These are phyloP conservation scores for Didymella pomorum DNA, from an alignment of 2,329 filamentous ascomycete species.

Conservation along the genomic window DNA sequence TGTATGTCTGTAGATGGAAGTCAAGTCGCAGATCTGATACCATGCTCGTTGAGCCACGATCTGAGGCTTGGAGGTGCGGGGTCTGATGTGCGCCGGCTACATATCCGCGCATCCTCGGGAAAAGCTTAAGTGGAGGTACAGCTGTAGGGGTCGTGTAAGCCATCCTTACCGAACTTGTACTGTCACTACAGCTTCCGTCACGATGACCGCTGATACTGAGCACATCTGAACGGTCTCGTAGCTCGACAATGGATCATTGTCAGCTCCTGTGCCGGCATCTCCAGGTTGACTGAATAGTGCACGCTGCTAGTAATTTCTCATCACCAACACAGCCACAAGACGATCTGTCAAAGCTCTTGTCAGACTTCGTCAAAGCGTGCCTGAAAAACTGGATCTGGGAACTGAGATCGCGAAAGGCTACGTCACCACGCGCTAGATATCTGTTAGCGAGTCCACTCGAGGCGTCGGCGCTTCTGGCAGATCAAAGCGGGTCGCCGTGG, in stretches of 20 bases:
- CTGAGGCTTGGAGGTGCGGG: constrained; percentile 10
- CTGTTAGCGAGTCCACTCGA: constrained; percentile 14
- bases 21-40: not conserved
- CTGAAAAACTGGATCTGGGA: constrained; percentile 15
- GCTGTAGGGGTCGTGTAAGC: not conserved
- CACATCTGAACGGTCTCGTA: too few relatives aligned
- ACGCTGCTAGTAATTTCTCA: not conserved
- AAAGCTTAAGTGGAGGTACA: constrained; percentile 17
- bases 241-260: not conserved
- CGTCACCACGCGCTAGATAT: constrained; percentile 12
- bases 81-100: constrained; percentile 14
- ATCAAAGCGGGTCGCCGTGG: constrained; percentile 21
- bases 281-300: not conserved
- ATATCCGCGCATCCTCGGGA: constrained; percentile 10
- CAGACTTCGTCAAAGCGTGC: constrained; percentile 8
- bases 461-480: constrained; percentile 11
- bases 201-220: not conserved
- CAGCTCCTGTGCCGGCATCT: not conserved
- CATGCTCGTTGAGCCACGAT: constrained; percentile 1
- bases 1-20: not conserved
- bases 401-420: constrained; percentile 5
- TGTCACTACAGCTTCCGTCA: not conserved
- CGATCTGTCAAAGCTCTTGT: constrained; percentile 6
- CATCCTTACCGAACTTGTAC: not conserved
- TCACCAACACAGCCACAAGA: constrained; percentile 7